Percentiles rank a stretch among this genome's conserved stretches.
These are phyloP conservation scores for Panicum hallii DNA, from an alignment of 202 grass and related monocot genomes.

Conservation along the genomic window DNA sequence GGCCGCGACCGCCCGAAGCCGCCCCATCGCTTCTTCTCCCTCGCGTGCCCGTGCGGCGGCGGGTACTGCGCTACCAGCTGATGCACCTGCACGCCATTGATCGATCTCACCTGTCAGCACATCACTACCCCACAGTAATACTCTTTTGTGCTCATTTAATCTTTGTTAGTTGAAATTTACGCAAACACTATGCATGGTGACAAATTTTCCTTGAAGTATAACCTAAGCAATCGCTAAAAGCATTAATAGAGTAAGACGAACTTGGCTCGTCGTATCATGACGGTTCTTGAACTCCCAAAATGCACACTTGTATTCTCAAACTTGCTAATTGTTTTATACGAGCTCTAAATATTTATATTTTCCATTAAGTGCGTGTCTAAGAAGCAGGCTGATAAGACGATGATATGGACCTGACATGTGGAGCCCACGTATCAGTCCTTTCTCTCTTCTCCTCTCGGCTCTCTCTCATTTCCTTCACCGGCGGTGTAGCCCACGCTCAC, in stretches of 20 bases:
- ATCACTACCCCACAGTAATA: not conserved
- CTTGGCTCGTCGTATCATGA: too few species aligned
- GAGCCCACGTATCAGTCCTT: fast-evolving
- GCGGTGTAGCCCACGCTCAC: too few species aligned
- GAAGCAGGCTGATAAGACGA: too few species aligned
- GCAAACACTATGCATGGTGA: not conserved
- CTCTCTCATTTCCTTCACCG: too few species aligned
- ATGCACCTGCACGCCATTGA: conserved; percentile 47
- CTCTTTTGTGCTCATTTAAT: not conserved
- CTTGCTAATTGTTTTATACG: too few species aligned
- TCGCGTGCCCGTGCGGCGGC: conserved; percentile 47
- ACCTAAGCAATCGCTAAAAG: not conserved
- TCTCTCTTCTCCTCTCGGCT: too few species aligned
- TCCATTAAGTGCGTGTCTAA: too few species aligned
- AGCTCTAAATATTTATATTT: too few species aligned
- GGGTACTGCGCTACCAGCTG: conserved; percentile 54
- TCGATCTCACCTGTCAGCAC: conserved; percentile 18
- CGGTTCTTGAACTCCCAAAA: too few species aligned
- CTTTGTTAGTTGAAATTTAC: not conserved
- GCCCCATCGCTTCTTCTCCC: conserved; percentile 93
- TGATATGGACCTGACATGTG: too few species aligned
- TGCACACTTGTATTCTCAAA: too few species aligned
- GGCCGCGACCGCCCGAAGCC: conserved; percentile 60
- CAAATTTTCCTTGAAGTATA: not conserved
- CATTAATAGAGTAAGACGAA: too few species aligned